Percentiles rank a stretch among this genome's conserved stretches.
Conservation (phyloP, 1,139 yeast species). For the Nakaseomyces uthaithaninus region DNA sequence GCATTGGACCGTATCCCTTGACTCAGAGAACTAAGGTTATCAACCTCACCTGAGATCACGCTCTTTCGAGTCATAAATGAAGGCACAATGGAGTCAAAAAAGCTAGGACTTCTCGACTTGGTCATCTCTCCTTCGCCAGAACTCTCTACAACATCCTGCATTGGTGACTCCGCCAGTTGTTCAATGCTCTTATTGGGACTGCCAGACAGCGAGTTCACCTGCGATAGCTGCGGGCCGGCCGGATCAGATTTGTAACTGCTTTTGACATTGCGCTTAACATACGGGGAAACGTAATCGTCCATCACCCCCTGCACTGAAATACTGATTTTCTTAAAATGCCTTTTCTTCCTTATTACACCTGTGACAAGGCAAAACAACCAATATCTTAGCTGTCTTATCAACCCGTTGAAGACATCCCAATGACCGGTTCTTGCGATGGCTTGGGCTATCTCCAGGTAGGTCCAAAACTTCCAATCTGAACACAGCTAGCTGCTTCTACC, state of each 20-base stretch:
- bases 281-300: slow-evolving; percentile 7
- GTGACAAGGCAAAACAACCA: too few species aligned
- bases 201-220: slow-evolving; percentile 36
- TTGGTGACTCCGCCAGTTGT: slow-evolving; percentile 12
- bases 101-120: slow-evolving; percentile 7
- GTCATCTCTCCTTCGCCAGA: background rate
- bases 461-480: too few species aligned
- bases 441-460: too few species aligned
- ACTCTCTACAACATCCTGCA: slow-evolving; percentile 10
- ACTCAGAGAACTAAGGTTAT: slow-evolving; percentile 32
- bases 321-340: too few species aligned
- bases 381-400: too few species aligned
- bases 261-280: slow-evolving; percentile 7
- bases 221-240: slow-evolving; percentile 53
- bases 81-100: slow-evolving; percentile 20
- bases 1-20: slow-evolving; percentile 31
- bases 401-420: too few species aligned
- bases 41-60: slow-evolving; percentile 9
- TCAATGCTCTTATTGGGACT: slow-evolving; percentile 1
- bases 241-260: slow-evolving; percentile 40
- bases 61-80: slow-evolving; percentile 10
- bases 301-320: too few species aligned
- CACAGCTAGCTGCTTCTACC: too few species aligned
- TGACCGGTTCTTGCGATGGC: too few species aligned
- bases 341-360: too few species aligned